phyloP scores from a whole-genome alignment of 2,329 filamentous ascomycete species.

The Coniochaeta ligniaria region DNA sequence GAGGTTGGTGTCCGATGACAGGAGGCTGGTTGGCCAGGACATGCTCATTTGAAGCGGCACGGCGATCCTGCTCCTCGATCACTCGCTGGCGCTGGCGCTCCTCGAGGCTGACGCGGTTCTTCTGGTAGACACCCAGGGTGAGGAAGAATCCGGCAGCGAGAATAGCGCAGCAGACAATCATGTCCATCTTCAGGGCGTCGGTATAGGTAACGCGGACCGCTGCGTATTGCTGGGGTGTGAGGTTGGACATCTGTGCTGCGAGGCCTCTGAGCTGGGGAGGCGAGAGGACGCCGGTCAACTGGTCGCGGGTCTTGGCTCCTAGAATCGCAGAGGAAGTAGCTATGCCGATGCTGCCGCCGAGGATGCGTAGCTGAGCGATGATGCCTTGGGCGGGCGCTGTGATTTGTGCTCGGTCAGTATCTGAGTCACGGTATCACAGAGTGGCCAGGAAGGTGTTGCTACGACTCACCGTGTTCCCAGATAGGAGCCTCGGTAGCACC shows the following conservation, averaged over 20 bases:
- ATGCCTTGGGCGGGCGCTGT: slow-evolving; percentile 45
- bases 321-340: slow-evolving; percentile 43
- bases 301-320: slow-evolving; percentile 20
- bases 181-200: slow-evolving; percentile 36
- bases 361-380: slow-evolving; percentile 40
- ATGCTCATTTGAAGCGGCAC: not conserved
- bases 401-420: not conserved
- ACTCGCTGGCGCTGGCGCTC: slow-evolving; percentile 18
- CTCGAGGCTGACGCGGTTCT: slow-evolving; percentile 18
- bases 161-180: slow-evolving; percentile 36
- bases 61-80: slow-evolving; percentile 11
- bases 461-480: slow-evolving; percentile 33
- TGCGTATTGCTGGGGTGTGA: slow-evolving; percentile 20
- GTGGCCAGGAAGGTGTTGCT: not conserved
- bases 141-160: slow-evolving; percentile 31
- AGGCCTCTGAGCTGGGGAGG: slow-evolving; percentile 18
- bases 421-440: not conserved
- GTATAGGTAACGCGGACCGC: slow-evolving; percentile 31
- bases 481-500: slow-evolving; percentile 32
- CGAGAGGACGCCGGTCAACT: slow-evolving; percentile 20
- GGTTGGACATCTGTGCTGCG: slow-evolving; percentile 6
- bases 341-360: slow-evolving; percentile 48
- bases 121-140: slow-evolving; percentile 30
- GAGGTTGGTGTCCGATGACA: not conserved
- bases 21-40: not conserved